These are phyloP conservation scores for Phytopythium mirpurense DNA, from an alignment of 352 stramenopile species.

Conservation along the genomic window DNA sequence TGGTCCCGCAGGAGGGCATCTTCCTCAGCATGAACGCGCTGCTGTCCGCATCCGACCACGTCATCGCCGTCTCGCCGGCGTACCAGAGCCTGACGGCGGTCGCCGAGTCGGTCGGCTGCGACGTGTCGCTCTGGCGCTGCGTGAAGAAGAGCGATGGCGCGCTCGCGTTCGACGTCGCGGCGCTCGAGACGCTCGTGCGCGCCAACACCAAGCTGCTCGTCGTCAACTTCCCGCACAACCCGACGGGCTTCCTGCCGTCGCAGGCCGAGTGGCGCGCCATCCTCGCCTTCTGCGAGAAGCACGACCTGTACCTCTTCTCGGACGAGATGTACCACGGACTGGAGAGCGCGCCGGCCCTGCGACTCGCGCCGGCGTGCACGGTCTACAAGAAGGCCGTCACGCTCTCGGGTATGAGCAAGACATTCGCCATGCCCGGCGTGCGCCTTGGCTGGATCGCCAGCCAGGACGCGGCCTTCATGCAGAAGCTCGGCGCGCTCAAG, in stretches of 20 bases:
- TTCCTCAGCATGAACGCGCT: conserved; percentile 47
- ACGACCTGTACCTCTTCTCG: conserved; percentile 46
- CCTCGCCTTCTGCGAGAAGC: conserved; percentile 26
- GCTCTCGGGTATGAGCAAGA: conserved; percentile 58
- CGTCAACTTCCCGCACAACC: conserved; percentile 79
- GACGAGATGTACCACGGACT: conserved; percentile 69
- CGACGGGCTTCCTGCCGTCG: conserved; percentile 40
- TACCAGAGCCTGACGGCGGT: conserved; percentile 52
- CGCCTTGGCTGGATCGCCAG: conserved; percentile 56
- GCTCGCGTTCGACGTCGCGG: conserved; percentile 31
- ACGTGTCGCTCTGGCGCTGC: conserved; percentile 31
- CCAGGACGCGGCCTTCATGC: conserved; percentile 26
- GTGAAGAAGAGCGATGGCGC: conserved; percentile 9
- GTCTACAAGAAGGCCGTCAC: conserved; percentile 48
- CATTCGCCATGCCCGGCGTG: conserved; percentile 39
- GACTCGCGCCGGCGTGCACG: conserved; percentile 21
- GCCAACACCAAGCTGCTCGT: conserved; percentile 55
- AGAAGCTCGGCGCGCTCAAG: conserved; percentile 38
- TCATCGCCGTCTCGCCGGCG: conserved; percentile 35
- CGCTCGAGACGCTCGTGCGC: conserved; percentile 30
- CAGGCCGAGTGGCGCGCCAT: conserved; percentile 32
- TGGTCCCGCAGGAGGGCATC: conserved; percentile 56
- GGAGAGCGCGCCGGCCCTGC: conserved; percentile 18
- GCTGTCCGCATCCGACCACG: conserved; percentile 38
- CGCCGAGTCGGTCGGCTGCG: conserved; percentile 28